Conservation (phyloP, 2,329 filamentous ascomycete genomes). For the Pseudophaeomoniella oleicola region DNA sequence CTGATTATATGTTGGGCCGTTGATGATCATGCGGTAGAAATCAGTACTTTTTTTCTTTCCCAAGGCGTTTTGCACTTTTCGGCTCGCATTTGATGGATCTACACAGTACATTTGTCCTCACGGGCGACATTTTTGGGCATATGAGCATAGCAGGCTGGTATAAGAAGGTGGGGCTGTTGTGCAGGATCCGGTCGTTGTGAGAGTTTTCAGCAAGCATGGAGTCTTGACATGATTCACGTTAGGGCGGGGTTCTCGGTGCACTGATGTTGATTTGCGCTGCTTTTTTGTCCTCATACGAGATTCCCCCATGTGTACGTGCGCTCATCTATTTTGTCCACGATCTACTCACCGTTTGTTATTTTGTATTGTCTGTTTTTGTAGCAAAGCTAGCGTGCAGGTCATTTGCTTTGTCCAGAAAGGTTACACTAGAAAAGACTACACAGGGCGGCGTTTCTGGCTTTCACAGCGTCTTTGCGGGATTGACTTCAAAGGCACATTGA, state of each 20-base stretch:
- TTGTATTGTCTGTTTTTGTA: no score
- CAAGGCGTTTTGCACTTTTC: neutral
- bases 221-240: no score
- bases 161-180: constrained; percentile 6
- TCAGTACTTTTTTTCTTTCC: constrained; percentile 14
- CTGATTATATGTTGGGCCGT: constrained; percentile 34
- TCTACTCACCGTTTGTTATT: no score
- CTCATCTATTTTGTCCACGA: no score
- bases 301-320: neutral
- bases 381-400: no score
- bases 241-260: no score
- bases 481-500: no score
- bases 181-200: neutral
- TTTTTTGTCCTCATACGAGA: neutral
- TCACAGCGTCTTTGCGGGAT: no score
- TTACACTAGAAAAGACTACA: no score
- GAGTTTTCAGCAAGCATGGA: neutral
- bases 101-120: constrained; percentile 24
- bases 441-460: no score
- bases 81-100: constrained; percentile 23
- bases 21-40: constrained; percentile 12
- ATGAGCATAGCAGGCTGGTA: constrained; percentile 11
- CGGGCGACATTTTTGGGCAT: constrained; percentile 25
- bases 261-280: neutral
- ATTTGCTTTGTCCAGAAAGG: no score